These are phyloP conservation scores for Microbotryum violaceum DNA, from an alignment of 1,284 basidiomycete species.

Conservation along the genomic window DNA sequence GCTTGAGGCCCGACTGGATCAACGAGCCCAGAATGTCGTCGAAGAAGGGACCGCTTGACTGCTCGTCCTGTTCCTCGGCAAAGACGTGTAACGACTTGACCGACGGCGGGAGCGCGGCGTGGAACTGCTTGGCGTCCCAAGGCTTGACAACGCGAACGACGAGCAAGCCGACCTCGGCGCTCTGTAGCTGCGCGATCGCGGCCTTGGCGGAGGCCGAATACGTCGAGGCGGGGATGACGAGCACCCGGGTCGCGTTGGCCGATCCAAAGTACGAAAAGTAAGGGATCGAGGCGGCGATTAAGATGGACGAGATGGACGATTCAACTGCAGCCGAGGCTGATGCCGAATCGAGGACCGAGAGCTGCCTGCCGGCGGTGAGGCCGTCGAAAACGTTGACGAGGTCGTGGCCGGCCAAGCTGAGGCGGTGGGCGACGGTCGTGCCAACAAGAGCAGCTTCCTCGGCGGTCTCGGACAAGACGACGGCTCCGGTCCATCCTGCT, in stretches of 20 bases:
- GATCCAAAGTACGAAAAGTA: slow-evolving; percentile 30
- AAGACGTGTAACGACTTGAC: slow-evolving; percentile 58
- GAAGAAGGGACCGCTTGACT: slow-evolving; percentile 59
- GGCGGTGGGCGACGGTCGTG: slow-evolving; percentile 57
- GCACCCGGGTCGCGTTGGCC: slow-evolving; percentile 36
- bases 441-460: slow-evolving; percentile 64
- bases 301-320: slow-evolving; percentile 11
- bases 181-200: slow-evolving; percentile 25
- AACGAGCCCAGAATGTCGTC: slow-evolving; percentile 62
- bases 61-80: slow-evolving; percentile 51
- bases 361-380: slow-evolving; percentile 58
- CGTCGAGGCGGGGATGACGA: slow-evolving; percentile 32
- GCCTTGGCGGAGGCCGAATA: slow-evolving; percentile 32
- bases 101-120: slow-evolving; percentile 52
- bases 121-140: slow-evolving; percentile 60
- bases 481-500: slow-evolving; percentile 49
- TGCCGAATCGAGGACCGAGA: slow-evolving; percentile 6
- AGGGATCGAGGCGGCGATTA: slow-evolving; percentile 14
- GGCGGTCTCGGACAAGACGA: slow-evolving; percentile 71
- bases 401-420: slow-evolving; percentile 47
- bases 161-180: slow-evolving; percentile 47
- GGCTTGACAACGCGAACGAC: slow-evolving; percentile 66
- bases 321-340: not conserved
- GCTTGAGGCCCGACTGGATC: slow-evolving; percentile 45
- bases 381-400: slow-evolving; percentile 74